Evolutionary conservation across 2,329 filamentous ascomycete genomes (phyloP), one percentile per base, ranked within the genome.

Genomic region (Microascus cirrosus): DNA sequence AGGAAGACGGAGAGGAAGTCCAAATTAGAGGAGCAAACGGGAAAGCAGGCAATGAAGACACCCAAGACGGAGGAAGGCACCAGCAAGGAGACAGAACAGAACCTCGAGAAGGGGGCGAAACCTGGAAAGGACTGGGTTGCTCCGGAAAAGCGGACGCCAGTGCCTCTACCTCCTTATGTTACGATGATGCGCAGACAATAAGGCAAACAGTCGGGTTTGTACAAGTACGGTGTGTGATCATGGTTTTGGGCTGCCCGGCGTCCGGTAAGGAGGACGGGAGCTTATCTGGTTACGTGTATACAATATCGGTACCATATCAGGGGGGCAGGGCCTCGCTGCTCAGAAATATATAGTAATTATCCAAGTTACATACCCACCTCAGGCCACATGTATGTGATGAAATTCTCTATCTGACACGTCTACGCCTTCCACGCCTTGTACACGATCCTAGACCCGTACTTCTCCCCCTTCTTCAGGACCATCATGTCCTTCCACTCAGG

Each of bases 371-470:
- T 45, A n/a, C 15, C 5, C 39, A n/a, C n/a, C 13, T 45, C 45
- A 7, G 3, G 5, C 20, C 22, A 42, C 42, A 3, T n/a, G 42
- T n/a, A 7, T 22, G 24, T 20, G 8, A 2, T 13, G 6, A 4
- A 18, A 24, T 24, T 8, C 22, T 12, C n/a, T 6, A 7, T 8
- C 45, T 15, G 12, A 45, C 28, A 35, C 39, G n/a, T 5, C 63
- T 73, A 84, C 62, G 83, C 84, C 70, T 86, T 83, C 93, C 93
- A 97, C 0, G 84, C 89, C 67, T 84, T 85, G 74, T 96, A 97
- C 61, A 95, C 85, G 63, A 87, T 90, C 62, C 84, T 83, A 61
- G 84, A 83, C 1, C 93, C 93, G 70, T 90, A 97, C 61, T 82
- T 84, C 69, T 93, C 79, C 0, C 93, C 93, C 76, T 87, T 92